phyloP scores from a whole-genome alignment of 73 alveolate species.

The Uronychia setigera region DNA sequence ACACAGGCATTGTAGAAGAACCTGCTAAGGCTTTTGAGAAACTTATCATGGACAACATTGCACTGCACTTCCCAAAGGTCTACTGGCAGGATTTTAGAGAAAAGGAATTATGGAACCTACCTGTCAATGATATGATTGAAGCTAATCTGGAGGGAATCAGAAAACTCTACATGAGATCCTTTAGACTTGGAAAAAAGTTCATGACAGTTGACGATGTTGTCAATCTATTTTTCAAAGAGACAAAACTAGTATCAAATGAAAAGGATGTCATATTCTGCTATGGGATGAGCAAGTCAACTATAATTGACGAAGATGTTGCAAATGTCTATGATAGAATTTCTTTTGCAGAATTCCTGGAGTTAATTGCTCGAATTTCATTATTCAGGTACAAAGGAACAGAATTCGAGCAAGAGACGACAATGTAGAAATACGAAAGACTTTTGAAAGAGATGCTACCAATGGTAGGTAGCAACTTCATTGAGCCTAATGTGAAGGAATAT shows the following conservation, averaged over 20 bases:
- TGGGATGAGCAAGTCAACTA: slow-evolving; percentile 40
- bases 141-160: slow-evolving; percentile 40
- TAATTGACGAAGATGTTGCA: slow-evolving; percentile 20
- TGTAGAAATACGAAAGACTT: not conserved
- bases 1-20: slow-evolving; percentile 19
- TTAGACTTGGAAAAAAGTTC: slow-evolving; percentile 43
- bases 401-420: not conserved
- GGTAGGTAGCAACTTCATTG: not conserved
- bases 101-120: slow-evolving; percentile 41
- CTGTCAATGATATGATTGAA: slow-evolving; percentile 36
- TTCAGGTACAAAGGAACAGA: not conserved
- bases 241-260: not conserved
- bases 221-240: slow-evolving; percentile 30
- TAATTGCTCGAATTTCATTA: slow-evolving; percentile 15
- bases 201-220: slow-evolving; percentile 45
- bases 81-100: slow-evolving; percentile 56
- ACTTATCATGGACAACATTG: slow-evolving; percentile 23
- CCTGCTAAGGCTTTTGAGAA: slow-evolving; percentile 27
- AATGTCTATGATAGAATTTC: slow-evolving; percentile 9
- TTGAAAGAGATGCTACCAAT: not conserved
- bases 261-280: slow-evolving; percentile 25
- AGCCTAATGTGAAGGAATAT: not conserved
- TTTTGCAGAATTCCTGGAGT: slow-evolving; percentile 38
- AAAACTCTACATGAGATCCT: slow-evolving; percentile 31
- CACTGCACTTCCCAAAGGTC: not conserved